A percentile compares a stretch with the other conserved stretches of the same genome.
Evolutionary conservation across 2,329 filamentous ascomycete genomes (phyloP).

Genomic region (Coccinonectria pachysandricola): DNA sequence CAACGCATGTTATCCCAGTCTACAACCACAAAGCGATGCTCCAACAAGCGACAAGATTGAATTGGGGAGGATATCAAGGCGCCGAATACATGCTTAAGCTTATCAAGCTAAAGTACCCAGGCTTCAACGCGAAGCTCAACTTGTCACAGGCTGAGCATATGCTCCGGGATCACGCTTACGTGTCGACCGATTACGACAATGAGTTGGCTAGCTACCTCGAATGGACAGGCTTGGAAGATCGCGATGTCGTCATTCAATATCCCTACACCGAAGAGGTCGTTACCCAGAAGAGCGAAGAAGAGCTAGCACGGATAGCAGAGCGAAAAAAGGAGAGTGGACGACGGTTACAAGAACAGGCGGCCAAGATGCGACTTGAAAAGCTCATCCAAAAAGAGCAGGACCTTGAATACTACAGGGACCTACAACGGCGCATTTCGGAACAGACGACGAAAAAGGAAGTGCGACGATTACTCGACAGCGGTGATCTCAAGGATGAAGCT

Average conservation of each 20-base stretch:
- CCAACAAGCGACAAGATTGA: constrained; percentile 75
- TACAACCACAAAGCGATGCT: constrained; percentile 77
- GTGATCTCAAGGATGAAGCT: constrained; percentile 85
- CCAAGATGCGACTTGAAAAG: constrained; percentile 93
- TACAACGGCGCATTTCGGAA: constrained; percentile 61
- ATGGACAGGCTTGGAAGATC: constrained; percentile 83
- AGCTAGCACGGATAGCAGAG: constrained; percentile 81
- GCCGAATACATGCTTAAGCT: constrained; percentile 89
- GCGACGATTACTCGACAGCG: constrained; percentile 73
- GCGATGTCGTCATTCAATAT: constrained; percentile 83
- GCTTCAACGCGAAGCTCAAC: constrained; percentile 77
- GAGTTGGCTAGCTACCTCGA: constrained; percentile 73
- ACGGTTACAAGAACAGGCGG: constrained; percentile 86
- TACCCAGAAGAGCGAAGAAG: constrained; percentile 86
- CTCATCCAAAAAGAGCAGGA: constrained; percentile 93
- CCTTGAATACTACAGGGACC: constrained; percentile 81
- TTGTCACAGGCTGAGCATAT: constrained; percentile 80
- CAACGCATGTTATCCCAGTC: constrained; percentile 91
- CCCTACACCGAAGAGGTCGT: constrained; percentile 88
- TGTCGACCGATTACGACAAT: constrained; percentile 72
- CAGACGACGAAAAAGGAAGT: constrained; percentile 87
- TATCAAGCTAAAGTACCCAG: constrained; percentile 81
- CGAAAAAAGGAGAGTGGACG: constrained; percentile 90
- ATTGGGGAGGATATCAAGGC: constrained; percentile 88
- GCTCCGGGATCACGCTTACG: constrained; percentile 79